phyloP scores from a whole-genome alignment of 192 early-diverging fungal genomes.

The Mortierella antarctica region DNA sequence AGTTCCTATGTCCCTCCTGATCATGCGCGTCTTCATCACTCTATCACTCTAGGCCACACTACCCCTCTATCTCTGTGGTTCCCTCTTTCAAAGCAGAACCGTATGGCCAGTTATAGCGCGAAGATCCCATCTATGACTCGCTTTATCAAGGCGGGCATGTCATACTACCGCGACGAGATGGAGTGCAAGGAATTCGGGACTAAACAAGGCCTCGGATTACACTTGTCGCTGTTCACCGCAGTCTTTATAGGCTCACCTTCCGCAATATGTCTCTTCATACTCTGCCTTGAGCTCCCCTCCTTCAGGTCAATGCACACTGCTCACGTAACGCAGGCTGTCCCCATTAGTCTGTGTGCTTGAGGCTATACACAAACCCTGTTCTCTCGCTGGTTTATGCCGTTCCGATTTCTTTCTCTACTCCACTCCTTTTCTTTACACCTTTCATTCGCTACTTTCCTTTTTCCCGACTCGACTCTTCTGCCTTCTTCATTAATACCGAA shows the following conservation, averaged over 20 bases:
- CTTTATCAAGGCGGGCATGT: too few species aligned
- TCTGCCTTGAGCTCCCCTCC: not conserved
- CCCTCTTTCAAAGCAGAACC: too few species aligned
- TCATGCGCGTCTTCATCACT: too few species aligned
- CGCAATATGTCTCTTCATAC: not conserved
- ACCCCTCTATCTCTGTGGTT: too few species aligned
- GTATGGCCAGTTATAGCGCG: too few species aligned
- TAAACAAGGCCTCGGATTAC: too few species aligned
- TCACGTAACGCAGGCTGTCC: slow-evolving; percentile 14
- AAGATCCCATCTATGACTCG: too few species aligned
- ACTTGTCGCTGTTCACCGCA: too few species aligned
- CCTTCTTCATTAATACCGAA: not conserved
- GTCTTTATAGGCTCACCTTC: not conserved
- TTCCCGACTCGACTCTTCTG: not conserved
- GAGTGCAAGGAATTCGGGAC: too few species aligned
- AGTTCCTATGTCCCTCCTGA: too few species aligned
- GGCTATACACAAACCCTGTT: not conserved
- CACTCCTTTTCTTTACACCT: not conserved
- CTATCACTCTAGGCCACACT: too few species aligned
- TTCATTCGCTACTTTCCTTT: not conserved
- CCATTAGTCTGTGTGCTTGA: not conserved
- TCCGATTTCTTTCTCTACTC: slow-evolving; percentile 10
- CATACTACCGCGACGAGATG: too few species aligned
- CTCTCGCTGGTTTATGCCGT: not conserved
- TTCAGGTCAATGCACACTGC: slow-evolving; percentile 6